Conservation (phyloP, 257 asterid species). For the Solanum stenotomum region DNA sequence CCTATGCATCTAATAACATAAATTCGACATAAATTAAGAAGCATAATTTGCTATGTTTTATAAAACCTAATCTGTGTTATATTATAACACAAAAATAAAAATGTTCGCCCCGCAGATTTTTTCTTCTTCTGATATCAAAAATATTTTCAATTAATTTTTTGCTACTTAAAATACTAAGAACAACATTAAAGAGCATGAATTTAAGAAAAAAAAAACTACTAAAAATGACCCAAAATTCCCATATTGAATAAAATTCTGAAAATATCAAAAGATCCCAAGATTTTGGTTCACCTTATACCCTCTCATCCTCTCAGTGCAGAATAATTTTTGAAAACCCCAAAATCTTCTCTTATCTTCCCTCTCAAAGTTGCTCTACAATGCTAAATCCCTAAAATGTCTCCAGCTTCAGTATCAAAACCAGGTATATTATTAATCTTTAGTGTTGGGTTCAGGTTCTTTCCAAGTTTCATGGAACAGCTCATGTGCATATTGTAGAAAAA, state of each 20-base stretch:
- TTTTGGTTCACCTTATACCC: not conserved
- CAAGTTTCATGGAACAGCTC: constrained; percentile 22
- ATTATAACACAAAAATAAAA: no score
- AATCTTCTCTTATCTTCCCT: constrained; percentile 17
- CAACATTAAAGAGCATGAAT: not conserved
- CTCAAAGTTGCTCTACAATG: not conserved
- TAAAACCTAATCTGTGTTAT: no score
- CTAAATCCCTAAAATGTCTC: not conserved
- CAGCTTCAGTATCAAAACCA: constrained; percentile 9
- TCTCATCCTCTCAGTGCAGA: not conserved
- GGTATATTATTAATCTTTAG: not conserved
- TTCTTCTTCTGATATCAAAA: no score
- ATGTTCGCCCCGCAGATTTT: not conserved
- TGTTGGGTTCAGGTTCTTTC: constrained; percentile 3
- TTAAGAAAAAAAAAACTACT: not conserved
- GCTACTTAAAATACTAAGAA: not conserved
- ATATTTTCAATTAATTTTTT: no score
- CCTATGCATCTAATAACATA: not conserved
- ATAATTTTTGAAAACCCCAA: constrained; percentile 2
- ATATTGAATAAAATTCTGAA: not conserved
- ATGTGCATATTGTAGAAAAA: constrained; percentile 19
- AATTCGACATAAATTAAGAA: not conserved
- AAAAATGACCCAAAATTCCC: not conserved
- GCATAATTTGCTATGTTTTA: not conserved
- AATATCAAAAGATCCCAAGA: not conserved